Percentiles rank a stretch among this genome's conserved stretches.
phyloP scores from a whole-genome alignment of 805 yeast species.

The Candida montana region DNA sequence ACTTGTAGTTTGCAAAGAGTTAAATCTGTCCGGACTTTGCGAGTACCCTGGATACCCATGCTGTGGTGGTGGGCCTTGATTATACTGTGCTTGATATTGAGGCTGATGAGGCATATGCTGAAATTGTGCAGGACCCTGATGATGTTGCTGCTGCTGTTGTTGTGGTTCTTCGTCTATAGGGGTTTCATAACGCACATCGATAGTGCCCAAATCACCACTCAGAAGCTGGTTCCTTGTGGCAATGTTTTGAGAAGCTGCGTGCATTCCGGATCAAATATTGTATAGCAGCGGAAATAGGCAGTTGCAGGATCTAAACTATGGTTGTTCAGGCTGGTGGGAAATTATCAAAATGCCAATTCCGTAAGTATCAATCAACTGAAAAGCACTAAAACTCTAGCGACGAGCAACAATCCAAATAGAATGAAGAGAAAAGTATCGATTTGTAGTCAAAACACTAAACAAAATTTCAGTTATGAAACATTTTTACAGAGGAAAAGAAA shows the following conservation, averaged over 20 bases:
- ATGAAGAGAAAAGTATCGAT: too few relatives aligned
- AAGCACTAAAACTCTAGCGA: too few relatives aligned
- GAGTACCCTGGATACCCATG: not conserved
- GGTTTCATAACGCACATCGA: slow-evolving; percentile 39
- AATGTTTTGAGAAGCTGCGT: slow-evolving; percentile 4
- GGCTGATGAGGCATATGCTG: slow-evolving; percentile 1
- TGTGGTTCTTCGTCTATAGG: slow-evolving; percentile 25
- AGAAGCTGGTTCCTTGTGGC: slow-evolving; percentile 32
- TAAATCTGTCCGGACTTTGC: not conserved
- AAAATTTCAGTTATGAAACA: too few relatives aligned
- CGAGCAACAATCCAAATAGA: too few relatives aligned
- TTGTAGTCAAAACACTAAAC: too few relatives aligned
- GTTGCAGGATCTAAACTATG: not conserved
- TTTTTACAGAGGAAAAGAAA: not conserved
- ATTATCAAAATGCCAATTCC: too few relatives aligned
- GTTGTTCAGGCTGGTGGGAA: too few relatives aligned
- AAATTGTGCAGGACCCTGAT: not conserved
- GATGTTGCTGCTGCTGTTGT: slow-evolving; percentile 13
- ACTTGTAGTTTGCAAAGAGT: not conserved
- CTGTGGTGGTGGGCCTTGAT: slow-evolving; percentile 1
- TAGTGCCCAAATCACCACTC: slow-evolving; percentile 35
- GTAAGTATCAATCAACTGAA: too few relatives aligned
- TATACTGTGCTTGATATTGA: not conserved
- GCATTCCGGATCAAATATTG: not conserved
- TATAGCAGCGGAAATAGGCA: too few relatives aligned